Base-by-base conservation (phyloP, 805 yeast genomes). In the Yamadazyma insecticola region DNA sequence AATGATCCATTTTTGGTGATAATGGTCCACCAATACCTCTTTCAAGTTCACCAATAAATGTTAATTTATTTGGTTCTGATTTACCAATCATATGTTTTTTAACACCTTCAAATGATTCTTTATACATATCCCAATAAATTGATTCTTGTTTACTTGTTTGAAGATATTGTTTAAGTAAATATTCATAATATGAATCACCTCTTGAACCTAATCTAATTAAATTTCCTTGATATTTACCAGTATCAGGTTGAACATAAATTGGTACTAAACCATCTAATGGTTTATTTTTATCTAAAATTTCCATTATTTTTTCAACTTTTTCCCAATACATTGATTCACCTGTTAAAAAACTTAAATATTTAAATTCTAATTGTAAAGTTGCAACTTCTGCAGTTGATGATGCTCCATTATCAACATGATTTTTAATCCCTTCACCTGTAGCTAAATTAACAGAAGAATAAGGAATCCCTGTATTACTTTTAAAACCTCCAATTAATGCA, bases 141-240 rank as follows among this genome's bases (percentile, higher is more conserved):
- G 58, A 57, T 41, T 78, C 83, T 38, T 64, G 54, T 48, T 74
- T 73, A 34, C 69, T 68, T 2, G 96, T 86, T 55, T 84, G 89
- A 42, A 89, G 57, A 48, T 81, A 85, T 57, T 87, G 96, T 55
- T 88, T 88, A 42, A 88, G 65, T 26, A 89, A 63, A 52, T 87
- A 87, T 59, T 89, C 96, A 51, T 89, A 88, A 53, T 88, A 89
- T 1, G 96, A 85, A 57, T 88, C 97, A 28, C 96, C 97, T 44
- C 96, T 70, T 1, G 95, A 82, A 0, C 97, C 97, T 34, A 89
- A 61, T 41, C 96, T 72, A 39, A 90, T 85, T 32, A 72, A 56
- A 2, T 51, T 46, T 1, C 87, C 87, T 37, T 65, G 73, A 53
- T 74, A 87, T 39, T 65, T 61, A 4, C 92, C 96, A 0, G 81